Percentiles rank a stretch among this genome's conserved stretches.
Evolutionary conservation across 495 filamentous ascomycete genomes (phyloP).

Genomic region (Entonaema liquescens): DNA sequence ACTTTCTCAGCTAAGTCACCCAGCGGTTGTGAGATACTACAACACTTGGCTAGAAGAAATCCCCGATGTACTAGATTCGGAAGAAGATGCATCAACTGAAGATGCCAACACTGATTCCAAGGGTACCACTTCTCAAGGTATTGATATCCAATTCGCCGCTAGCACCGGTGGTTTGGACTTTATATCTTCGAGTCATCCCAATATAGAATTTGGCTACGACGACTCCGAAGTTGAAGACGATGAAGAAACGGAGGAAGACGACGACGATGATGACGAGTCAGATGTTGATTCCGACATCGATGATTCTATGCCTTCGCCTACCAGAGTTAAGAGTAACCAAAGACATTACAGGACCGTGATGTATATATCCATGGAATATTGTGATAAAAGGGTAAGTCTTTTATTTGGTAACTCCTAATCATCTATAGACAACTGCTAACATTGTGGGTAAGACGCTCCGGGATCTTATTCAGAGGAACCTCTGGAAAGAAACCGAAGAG

Average conservation of each 20-base stretch:
- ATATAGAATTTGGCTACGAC: conserved; percentile 82
- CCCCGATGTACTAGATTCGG: conserved; percentile 62
- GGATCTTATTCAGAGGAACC: conserved; percentile 82
- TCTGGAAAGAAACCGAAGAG: conserved; percentile 76
- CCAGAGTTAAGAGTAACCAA: conserved; percentile 44
- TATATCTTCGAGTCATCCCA: conserved; percentile 84
- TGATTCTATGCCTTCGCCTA: conserved; percentile 42
- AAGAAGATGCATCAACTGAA: conserved; percentile 68
- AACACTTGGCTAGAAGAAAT: conserved; percentile 90
- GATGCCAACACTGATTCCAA: conserved; percentile 50
- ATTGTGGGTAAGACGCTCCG: conserved; percentile 72
- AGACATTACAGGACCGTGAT: conserved; percentile 53
- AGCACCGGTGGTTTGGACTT: conserved; percentile 90
- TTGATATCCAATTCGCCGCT: conserved; percentile 66
- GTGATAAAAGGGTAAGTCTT: conserved; percentile 80
- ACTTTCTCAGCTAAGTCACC: conserved; percentile 90
- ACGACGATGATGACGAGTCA: conserved; percentile 53
- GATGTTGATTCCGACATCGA: conserved; percentile 36
- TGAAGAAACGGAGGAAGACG: conserved; percentile 51
- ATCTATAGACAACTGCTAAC: conserved; percentile 5
- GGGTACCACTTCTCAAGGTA: conserved; percentile 49
- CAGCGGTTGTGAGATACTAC: conserved; percentile 94
- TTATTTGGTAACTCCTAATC: not conserved
- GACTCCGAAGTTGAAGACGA: conserved; percentile 64
- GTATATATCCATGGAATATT: conserved; percentile 88